Conservation (phyloP, 1,284 basidiomycete genomes). For the Peniophora sp. region DNA sequence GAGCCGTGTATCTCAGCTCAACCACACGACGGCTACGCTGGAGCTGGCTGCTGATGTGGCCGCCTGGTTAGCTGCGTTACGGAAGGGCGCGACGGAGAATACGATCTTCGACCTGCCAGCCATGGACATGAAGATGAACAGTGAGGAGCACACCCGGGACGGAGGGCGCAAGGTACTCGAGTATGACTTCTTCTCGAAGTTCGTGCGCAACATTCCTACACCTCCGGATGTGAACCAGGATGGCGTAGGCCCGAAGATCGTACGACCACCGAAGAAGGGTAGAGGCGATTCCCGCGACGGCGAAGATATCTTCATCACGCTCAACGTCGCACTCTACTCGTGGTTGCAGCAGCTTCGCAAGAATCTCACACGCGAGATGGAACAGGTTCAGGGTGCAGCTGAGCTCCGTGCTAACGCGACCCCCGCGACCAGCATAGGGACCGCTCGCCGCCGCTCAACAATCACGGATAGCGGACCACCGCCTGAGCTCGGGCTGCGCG, state of each 20-base stretch:
- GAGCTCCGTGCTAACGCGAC: slow-evolving; percentile 29
- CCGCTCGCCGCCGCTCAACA: slow-evolving; percentile 15
- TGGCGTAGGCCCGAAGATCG: too few relatives aligned
- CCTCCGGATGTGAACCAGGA: too few relatives aligned
- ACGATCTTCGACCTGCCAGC: slow-evolving; percentile 72
- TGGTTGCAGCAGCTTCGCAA: slow-evolving; percentile 74
- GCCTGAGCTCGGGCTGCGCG: slow-evolving; percentile 1
- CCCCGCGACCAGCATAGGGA: slow-evolving; percentile 5
- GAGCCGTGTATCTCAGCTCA: slow-evolving; percentile 57
- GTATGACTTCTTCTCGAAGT: slow-evolving; percentile 71
- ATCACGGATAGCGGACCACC: slow-evolving; percentile 9
- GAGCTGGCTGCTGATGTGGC: slow-evolving; percentile 31
- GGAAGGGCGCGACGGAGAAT: slow-evolving; percentile 53
- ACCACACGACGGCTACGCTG: slow-evolving; percentile 34
- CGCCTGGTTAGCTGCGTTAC: slow-evolving; percentile 47
- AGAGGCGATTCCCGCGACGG: slow-evolving; percentile 35
- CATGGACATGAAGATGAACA: slow-evolving; percentile 73
- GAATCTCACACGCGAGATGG: slow-evolving; percentile 66
- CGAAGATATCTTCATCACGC: slow-evolving; percentile 73
- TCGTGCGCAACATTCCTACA: slow-evolving; percentile 28
- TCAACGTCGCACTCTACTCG: slow-evolving; percentile 73
- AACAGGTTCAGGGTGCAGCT: slow-evolving; percentile 54
- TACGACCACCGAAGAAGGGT: slow-evolving; percentile 20
- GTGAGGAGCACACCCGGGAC: slow-evolving; percentile 45
- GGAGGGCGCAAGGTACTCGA: slow-evolving; percentile 30